phyloP scores from a whole-genome alignment of 192 early-diverging fungal genomes.

The Coemansia sp. region DNA sequence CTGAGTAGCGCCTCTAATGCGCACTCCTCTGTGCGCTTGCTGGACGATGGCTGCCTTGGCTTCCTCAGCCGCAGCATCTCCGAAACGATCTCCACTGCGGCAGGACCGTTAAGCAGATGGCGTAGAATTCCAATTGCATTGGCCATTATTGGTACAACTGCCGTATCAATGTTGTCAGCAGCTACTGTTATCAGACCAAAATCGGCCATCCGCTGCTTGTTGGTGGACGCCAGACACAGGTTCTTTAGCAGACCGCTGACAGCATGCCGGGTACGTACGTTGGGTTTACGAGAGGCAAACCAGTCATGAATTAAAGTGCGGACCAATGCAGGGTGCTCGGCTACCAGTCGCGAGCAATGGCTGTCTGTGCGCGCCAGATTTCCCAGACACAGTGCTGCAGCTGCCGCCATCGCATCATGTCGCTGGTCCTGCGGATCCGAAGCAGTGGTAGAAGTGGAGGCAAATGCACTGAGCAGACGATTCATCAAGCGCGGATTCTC shows the following conservation, averaged over 20 bases:
- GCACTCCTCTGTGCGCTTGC: neutral
- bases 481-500: slow-evolving; percentile 12
- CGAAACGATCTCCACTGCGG: slow-evolving; percentile 2
- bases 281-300: slow-evolving; percentile 48
- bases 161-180: slow-evolving; percentile 18
- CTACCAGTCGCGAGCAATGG: slow-evolving; percentile 63
- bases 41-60: neutral
- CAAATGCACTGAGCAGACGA: slow-evolving; percentile 21
- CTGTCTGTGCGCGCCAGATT: slow-evolving; percentile 71
- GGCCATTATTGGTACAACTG: slow-evolving; percentile 48
- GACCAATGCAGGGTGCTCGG: slow-evolving; percentile 57
- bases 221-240: slow-evolving; percentile 58
- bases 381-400: slow-evolving; percentile 64
- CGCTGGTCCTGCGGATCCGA: slow-evolving; percentile 1
- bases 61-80: slow-evolving; percentile 7
- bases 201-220: slow-evolving; percentile 14
- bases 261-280: slow-evolving; percentile 57
- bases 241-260: slow-evolving; percentile 68
- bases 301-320: slow-evolving; percentile 54
- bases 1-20: slow-evolving; percentile 24
- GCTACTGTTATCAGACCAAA: slow-evolving; percentile 28
- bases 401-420: slow-evolving; percentile 30
- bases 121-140: slow-evolving; percentile 46
- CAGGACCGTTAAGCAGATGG: slow-evolving; percentile 18
- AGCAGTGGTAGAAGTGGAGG: slow-evolving; percentile 7